phyloP scores from a whole-genome alignment of 208 protist genomes.

The Trypanosoma vivax region DNA sequence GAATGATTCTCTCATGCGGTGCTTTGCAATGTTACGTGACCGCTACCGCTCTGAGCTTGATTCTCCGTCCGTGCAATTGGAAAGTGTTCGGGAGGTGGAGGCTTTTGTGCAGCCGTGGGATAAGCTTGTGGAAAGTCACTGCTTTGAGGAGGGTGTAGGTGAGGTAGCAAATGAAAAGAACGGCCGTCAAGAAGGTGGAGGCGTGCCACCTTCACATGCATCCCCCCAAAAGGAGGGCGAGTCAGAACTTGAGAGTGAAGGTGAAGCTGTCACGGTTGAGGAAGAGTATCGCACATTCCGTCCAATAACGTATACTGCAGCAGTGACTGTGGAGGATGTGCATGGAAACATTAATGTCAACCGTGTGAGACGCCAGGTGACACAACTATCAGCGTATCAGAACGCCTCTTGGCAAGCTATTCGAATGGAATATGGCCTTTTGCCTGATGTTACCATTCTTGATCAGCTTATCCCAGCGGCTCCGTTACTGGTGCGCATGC shows the following conservation, averaged over 20 bases:
- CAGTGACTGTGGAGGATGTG: constrained; percentile 29
- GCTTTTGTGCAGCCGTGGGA: constrained; percentile 26
- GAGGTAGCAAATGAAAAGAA: not conserved
- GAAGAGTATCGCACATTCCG: constrained; percentile 22
- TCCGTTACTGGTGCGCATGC: constrained; percentile 63
- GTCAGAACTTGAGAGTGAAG: not conserved
- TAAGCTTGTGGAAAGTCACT: constrained; percentile 21
- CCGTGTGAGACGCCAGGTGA: constrained; percentile 43
- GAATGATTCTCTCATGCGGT: constrained; percentile 50
- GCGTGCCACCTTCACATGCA: not conserved
- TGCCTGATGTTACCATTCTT: constrained; percentile 17
- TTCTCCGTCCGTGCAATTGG: constrained; percentile 44
- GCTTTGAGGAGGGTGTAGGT: constrained; percentile 18
- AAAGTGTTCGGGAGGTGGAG: constrained; percentile 59
- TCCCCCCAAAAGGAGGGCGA: not conserved
- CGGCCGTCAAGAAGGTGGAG: not conserved
- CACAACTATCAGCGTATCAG: constrained; percentile 48
- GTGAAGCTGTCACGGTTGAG: constrained; percentile 6
- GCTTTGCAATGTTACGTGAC: constrained; percentile 46
- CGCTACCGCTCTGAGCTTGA: constrained; percentile 46
- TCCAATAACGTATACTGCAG: constrained; percentile 32
- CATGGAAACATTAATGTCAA: constrained; percentile 30
- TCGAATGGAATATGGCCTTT: constrained; percentile 19
- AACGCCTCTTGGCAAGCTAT: constrained; percentile 36
- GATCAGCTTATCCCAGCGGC: constrained; percentile 17